Conservation (phyloP, 1,284 basidiomycete species). For the Agroathelia rolfsii region DNA sequence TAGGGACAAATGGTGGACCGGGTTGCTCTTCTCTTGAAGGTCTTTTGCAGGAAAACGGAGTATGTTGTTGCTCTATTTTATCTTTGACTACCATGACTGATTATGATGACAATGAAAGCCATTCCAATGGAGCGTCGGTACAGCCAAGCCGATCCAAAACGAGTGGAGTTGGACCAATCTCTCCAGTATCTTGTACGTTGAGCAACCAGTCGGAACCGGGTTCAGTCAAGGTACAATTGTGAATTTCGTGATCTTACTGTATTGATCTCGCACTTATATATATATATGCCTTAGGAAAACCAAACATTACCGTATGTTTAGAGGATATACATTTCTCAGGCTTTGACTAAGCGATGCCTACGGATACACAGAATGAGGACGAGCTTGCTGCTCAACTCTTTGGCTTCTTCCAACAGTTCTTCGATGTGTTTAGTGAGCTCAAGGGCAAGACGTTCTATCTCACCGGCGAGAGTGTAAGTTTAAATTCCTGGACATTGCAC, state of each 20-base stretch:
- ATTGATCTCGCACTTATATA: background rate
- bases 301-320: background rate
- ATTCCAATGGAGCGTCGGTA: conserved; percentile 57
- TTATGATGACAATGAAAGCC: conserved; percentile 31
- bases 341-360: too few species aligned
- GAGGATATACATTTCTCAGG: background rate
- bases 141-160: conserved; percentile 56
- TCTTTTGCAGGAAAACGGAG: conserved; percentile 75
- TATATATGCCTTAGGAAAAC: conserved; percentile 4
- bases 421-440: conserved; percentile 61
- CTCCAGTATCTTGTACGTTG: conserved; percentile 71
- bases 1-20: conserved; percentile 39
- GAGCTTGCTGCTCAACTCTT: conserved; percentile 40
- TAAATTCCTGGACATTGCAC: conserved; percentile 9
- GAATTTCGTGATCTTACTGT: conserved; percentile 32
- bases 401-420: conserved; percentile 65
- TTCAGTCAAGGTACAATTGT: conserved; percentile 68
- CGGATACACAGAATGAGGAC: conserved; percentile 42
- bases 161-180: conserved; percentile 76
- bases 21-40: conserved; percentile 73
- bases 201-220: conserved; percentile 80
- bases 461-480: conserved; percentile 30
- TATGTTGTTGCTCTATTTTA: conserved; percentile 22
- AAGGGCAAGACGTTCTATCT: conserved; percentile 62
- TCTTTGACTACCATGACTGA: conserved; percentile 10